Conservation (phyloP, 768 basidiomycete genomes). For the Coprinopsis sp. region DNA sequence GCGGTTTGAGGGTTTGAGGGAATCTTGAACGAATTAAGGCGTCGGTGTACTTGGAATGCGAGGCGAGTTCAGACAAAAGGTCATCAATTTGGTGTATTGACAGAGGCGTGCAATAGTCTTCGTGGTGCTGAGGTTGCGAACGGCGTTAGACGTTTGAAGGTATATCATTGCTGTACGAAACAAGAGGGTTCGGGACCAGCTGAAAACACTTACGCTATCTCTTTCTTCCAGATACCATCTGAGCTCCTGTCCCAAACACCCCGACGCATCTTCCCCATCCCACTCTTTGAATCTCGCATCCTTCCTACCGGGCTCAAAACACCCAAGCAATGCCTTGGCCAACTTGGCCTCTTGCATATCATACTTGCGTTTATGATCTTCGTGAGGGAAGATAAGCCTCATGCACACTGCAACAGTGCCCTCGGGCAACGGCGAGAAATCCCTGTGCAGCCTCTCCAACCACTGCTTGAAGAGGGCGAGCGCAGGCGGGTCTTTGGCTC, state of each 20-base stretch:
- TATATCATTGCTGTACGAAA: too few relatives aligned
- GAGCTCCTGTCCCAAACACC: slow-evolving; percentile 72
- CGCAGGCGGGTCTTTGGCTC: slow-evolving; percentile 27
- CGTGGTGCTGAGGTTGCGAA: slow-evolving; percentile 17
- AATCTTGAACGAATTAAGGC: slow-evolving; percentile 34
- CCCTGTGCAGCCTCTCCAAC: slow-evolving; percentile 35
- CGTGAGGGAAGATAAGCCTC: slow-evolving; percentile 80
- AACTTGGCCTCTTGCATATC: slow-evolving; percentile 67
- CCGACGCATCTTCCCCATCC: slow-evolving; percentile 40
- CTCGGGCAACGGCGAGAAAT: slow-evolving; percentile 43
- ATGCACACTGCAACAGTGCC: slow-evolving; percentile 60
- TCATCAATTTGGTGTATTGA: slow-evolving; percentile 51
- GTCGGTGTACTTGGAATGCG: slow-evolving; percentile 58
- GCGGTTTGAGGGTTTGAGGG: slow-evolving; percentile 20
- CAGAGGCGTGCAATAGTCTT: slow-evolving; percentile 32
- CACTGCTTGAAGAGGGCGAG: slow-evolving; percentile 40
- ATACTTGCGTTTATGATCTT: slow-evolving; percentile 67
- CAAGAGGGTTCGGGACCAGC: not conserved
- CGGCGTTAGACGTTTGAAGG: too few relatives aligned
- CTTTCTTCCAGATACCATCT: slow-evolving; percentile 37
- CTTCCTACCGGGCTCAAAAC: slow-evolving; percentile 36
- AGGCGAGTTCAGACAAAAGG: slow-evolving; percentile 72
- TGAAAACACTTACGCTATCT: slow-evolving; percentile 30
- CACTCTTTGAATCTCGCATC: slow-evolving; percentile 32
- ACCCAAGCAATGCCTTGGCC: slow-evolving; percentile 44